These are phyloP conservation scores for Lenwebbia sp. DNA, from an alignment of 345 rosid genomes.

Conservation along the genomic window DNA sequence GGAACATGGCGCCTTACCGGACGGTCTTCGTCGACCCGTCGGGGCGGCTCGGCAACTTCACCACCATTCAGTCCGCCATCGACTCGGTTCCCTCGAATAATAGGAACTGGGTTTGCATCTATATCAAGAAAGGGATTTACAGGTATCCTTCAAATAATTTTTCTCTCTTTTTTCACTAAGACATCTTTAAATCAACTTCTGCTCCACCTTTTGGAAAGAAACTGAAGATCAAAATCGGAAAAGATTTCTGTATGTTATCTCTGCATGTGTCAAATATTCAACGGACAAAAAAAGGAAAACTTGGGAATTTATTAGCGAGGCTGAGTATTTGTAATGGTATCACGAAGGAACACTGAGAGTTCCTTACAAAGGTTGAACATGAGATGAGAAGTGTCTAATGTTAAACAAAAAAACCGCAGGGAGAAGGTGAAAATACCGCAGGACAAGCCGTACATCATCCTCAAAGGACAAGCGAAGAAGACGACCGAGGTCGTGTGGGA, in stretches of 20 bases:
- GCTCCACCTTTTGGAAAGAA: background rate
- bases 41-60: constrained; percentile 31
- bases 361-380: background rate
- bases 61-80: constrained; percentile 55
- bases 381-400: background rate
- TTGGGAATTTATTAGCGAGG: background rate
- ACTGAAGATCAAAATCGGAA: background rate
- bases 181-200: background rate
- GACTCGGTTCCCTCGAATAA: constrained; percentile 43
- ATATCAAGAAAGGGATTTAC: constrained; percentile 41
- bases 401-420: constrained; percentile 9
- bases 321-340: background rate
- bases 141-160: constrained; percentile 16
- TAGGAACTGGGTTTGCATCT: constrained; percentile 41
- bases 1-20: background rate
- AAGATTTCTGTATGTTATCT: too few species aligned
- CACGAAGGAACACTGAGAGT: background rate
- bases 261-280: background rate
- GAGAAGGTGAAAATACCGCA: constrained; percentile 65
- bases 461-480: constrained; percentile 45
- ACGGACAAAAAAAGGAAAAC: background rate
- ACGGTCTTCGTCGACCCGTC: constrained; percentile 30
- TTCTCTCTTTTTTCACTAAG: background rate
- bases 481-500: constrained; percentile 53
- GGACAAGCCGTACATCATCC: constrained; percentile 55